phyloP scores from a whole-genome alignment of 306 rosid species.

The Gastrolobium villosum region DNA sequence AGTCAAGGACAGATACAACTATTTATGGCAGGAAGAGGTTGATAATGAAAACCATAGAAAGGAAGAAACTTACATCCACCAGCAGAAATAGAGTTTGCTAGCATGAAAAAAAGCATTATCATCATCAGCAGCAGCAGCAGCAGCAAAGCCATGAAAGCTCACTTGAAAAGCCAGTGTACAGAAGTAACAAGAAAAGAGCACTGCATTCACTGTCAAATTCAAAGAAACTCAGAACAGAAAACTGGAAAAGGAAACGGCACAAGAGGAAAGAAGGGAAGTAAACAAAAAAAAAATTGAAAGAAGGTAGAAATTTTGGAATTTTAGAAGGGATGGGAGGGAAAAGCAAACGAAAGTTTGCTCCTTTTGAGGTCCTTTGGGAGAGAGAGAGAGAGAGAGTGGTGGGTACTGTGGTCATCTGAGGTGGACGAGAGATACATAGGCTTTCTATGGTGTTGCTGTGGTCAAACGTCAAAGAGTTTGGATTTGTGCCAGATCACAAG shows the following conservation, averaged over 20 bases:
- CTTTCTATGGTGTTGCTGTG: neutral
- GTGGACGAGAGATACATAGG: neutral
- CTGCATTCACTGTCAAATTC: constrained; percentile 39
- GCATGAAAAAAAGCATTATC: constrained; percentile 47
- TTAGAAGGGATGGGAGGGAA: constrained; percentile 42
- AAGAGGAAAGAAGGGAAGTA: neutral
- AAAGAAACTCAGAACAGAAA: constrained; percentile 47
- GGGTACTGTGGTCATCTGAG: constrained; percentile 25
- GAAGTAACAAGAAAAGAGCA: no score
- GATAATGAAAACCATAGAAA: constrained; percentile 10
- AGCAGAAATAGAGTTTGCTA: constrained; percentile 65
- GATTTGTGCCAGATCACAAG: neutral
- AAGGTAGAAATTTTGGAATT: constrained; percentile 27
- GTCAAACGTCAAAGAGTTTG: constrained; percentile 9
- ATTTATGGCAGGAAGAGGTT: neutral
- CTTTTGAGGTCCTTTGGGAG: constrained; percentile 54
- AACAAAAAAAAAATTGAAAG: neutral
- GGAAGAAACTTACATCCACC: constrained; percentile 59
- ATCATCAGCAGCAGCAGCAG: constrained; percentile 59
- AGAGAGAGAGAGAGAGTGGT: constrained; percentile 1
- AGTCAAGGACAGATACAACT: neutral
- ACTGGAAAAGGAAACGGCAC: neutral
- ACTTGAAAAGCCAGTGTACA: no score
- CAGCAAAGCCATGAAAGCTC: constrained; percentile 59
- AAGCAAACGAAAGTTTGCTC: constrained; percentile 50